phyloP scores from a whole-genome alignment of 2,329 filamentous ascomycete genomes.

The Fusarium sp. region DNA sequence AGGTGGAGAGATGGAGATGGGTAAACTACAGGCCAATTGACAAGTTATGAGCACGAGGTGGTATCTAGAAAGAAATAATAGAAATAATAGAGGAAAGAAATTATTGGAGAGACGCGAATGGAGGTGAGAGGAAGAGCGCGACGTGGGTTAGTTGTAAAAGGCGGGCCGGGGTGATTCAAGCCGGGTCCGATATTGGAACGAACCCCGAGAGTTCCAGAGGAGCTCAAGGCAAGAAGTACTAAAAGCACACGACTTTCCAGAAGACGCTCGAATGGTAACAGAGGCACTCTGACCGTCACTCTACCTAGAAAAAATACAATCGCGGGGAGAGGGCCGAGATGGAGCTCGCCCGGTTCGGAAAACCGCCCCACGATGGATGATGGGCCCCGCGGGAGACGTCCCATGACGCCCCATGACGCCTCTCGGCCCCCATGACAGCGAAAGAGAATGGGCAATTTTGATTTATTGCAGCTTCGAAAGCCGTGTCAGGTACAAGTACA shows the following conservation, averaged over 20 bases:
- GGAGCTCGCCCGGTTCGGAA: conserved; percentile 9
- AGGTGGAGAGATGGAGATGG: background rate
- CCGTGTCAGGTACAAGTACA: conserved; percentile 5
- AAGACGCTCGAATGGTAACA: background rate
- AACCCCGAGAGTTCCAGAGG: conserved; percentile 10
- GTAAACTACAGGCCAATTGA: conserved; percentile 11
- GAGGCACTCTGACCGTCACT: background rate
- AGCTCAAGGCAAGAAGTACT: background rate
- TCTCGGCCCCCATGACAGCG: conserved; percentile 30
- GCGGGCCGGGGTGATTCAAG: conserved; percentile 7
- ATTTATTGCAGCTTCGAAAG: conserved; percentile 2
- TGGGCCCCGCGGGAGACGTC: conserved; percentile 21
- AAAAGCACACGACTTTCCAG: background rate
- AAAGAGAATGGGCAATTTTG: conserved; percentile 1
- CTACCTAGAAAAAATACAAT: background rate
- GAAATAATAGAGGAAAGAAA: conserved; percentile 6
- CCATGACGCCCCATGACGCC: conserved; percentile 26
- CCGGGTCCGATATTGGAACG: conserved; percentile 16
- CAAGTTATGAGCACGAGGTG: background rate
- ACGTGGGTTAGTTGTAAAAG: conserved; percentile 27
- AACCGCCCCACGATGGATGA: conserved; percentile 24
- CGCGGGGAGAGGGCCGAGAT: conserved; percentile 38
- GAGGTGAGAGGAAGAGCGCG: conserved; percentile 15
- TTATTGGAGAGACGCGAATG: conserved; percentile 14
- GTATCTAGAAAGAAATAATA: background rate